A percentile compares a stretch with the other conserved stretches of the same genome.
These are phyloP conservation scores for Aquanectria penicillioides DNA, from an alignment of 2,329 filamentous ascomycete genomes.

Conservation along the genomic window DNA sequence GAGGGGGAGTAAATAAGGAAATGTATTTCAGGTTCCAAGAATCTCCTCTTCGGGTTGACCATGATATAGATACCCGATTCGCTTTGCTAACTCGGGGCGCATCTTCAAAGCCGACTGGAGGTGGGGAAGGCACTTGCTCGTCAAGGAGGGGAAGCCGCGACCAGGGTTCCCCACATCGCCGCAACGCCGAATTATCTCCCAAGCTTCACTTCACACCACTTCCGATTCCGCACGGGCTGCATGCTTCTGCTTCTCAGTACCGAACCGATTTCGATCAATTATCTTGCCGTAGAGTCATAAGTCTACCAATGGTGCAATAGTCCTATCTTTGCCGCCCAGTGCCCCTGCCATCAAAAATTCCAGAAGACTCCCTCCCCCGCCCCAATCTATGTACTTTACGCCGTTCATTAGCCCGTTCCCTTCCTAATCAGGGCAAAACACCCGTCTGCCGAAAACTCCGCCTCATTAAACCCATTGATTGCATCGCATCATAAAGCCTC, in stretches of 20 bases:
- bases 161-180: slow-evolving; percentile 28
- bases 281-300: no score
- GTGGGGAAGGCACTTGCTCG: slow-evolving; percentile 6
- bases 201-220: neutral
- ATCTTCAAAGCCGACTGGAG: slow-evolving; percentile 7
- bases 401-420: slow-evolving; percentile 1
- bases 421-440: slow-evolving; percentile 20
- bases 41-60: slow-evolving; percentile 3
- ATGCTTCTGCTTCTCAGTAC: neutral
- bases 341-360: no score
- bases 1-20: neutral
- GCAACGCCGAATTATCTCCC: slow-evolving; percentile 31
- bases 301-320: no score
- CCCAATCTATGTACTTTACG: no score
- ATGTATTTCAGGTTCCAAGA: neutral
- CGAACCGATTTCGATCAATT: no score
- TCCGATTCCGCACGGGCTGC: neutral
- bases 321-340: no score
- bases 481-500: slow-evolving; percentile 12
- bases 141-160: slow-evolving; percentile 23
- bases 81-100: neutral
- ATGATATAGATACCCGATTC: slow-evolving; percentile 3
- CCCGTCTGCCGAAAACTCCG: slow-evolving; percentile 13
- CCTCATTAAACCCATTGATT: slow-evolving; percentile 3
- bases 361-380: neutral